Evolutionary conservation across 2,329 filamentous ascomycete species (phyloP).

Genomic region (Pseudocercospora eumusae): DNA sequence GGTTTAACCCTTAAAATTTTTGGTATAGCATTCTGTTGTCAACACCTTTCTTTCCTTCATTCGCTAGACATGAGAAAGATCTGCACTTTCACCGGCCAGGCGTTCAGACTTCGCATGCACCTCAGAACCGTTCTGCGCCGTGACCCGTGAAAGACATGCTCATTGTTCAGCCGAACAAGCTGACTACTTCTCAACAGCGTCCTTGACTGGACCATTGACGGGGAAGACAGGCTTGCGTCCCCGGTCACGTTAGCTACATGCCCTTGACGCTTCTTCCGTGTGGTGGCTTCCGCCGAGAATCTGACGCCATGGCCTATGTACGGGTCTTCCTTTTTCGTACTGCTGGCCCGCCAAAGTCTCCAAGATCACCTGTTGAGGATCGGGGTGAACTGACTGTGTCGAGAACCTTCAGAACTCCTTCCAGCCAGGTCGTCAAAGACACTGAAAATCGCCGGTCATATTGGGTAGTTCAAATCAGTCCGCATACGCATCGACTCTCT

Average conservation of each 20-base stretch:
- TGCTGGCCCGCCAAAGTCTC: background rate
- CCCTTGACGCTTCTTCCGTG: background rate
- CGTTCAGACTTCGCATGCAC: background rate
- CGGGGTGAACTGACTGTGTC: background rate
- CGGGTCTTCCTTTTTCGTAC: background rate
- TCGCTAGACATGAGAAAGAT: background rate
- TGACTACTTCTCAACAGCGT: background rate
- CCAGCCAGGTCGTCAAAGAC: background rate
- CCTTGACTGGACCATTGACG: background rate
- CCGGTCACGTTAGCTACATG: background rate
- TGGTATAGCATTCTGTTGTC: background rate
- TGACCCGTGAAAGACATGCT: background rate
- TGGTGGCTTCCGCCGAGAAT: background rate
- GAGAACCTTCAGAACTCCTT: background rate
- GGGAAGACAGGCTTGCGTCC: background rate
- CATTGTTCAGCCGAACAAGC: background rate
- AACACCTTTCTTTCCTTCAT: background rate
- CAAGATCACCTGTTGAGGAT: background rate
- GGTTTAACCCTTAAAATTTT: background rate
- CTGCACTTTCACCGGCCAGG: background rate
- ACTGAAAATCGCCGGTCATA: too few species aligned
- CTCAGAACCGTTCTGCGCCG: background rate
- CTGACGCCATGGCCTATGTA: background rate
- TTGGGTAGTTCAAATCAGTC: too few species aligned
- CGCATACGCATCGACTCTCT: too few species aligned